These are phyloP conservation scores for Rhododendron simsii DNA, from an alignment of 148 eudicot species.

Conservation along the genomic window DNA sequence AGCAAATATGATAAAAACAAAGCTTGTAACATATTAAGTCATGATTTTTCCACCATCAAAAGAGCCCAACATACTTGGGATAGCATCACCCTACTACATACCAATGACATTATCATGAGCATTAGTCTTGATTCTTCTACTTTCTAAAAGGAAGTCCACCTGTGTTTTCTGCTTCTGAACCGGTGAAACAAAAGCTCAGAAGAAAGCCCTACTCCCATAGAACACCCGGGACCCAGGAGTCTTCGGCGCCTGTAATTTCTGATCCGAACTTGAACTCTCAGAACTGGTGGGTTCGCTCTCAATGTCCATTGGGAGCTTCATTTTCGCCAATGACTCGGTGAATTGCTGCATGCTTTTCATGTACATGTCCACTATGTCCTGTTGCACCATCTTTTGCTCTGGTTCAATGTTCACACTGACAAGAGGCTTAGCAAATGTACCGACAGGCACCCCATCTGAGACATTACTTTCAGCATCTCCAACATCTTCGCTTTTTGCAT, in stretches of 20 bases:
- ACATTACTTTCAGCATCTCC: constrained; percentile 41
- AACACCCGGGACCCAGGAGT: constrained; percentile 64
- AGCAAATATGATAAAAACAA: constrained; percentile 19
- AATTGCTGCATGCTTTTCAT: constrained; percentile 97
- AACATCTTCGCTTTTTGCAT: constrained; percentile 29
- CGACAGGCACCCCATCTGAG: constrained; percentile 14
- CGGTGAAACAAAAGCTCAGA: constrained; percentile 37
- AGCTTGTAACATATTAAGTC: constrained; percentile 24
- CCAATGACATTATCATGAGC: constrained; percentile 22
- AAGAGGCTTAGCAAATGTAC: constrained; percentile 40
- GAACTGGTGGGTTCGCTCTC: constrained; percentile 50
- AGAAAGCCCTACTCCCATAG: constrained; percentile 93
- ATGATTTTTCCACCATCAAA: constrained; percentile 22
- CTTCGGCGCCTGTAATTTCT: constrained; percentile 55
- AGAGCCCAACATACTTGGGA: constrained; percentile 25
- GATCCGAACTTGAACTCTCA: constrained; percentile 56
- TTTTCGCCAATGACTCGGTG: constrained; percentile 73
- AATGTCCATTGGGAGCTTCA: constrained; percentile 83
- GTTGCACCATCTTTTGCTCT: constrained; percentile 74
- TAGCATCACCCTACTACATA: constrained; percentile 24
- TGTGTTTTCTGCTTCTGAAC: constrained; percentile 19
- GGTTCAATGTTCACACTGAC: constrained; percentile 50
- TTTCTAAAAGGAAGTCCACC: constrained; percentile 43
- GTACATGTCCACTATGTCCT: constrained; percentile 87
- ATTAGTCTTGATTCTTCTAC: constrained; percentile 43